phyloP scores from a whole-genome alignment of 345 rosid genomes.

The Sisymbrium altissimum region DNA sequence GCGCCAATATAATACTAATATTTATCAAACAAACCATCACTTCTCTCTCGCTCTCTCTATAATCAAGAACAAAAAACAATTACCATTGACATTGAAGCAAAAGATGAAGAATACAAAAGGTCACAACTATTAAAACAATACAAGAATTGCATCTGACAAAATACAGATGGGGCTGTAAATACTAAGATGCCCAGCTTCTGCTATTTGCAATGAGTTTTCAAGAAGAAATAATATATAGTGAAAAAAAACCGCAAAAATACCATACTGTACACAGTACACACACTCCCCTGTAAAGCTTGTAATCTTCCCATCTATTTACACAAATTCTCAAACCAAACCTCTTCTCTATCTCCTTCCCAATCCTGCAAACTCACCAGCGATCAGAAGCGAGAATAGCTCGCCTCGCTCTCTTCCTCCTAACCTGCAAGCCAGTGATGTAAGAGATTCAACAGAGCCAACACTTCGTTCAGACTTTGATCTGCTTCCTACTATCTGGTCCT shows the following conservation, averaged over 20 bases:
- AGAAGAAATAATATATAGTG: not conserved
- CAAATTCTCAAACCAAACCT: constrained; percentile 35
- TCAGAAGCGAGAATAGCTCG: constrained; percentile 3
- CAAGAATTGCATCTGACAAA: constrained; percentile 30
- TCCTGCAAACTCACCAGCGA: constrained; percentile 27
- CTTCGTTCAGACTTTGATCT: constrained; percentile 20
- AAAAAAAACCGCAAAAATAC: constrained; percentile 19
- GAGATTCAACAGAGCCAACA: constrained; percentile 17
- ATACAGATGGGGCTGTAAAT: constrained; percentile 31
- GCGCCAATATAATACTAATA: no score
- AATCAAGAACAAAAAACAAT: not conserved
- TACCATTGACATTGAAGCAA: constrained; percentile 16
- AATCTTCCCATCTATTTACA: constrained; percentile 33
- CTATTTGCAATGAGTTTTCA: constrained; percentile 32
- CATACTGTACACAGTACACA: constrained; percentile 35
- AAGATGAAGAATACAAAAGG: constrained; percentile 24
- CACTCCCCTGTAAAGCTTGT: constrained; percentile 30
- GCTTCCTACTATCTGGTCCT: constrained; percentile 28
- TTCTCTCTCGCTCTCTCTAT: not conserved
- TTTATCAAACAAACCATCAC: not conserved
- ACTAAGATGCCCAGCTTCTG: constrained; percentile 23
- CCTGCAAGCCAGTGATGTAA: constrained; percentile 22
- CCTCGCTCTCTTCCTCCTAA: constrained; percentile 11
- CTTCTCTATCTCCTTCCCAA: constrained; percentile 7
- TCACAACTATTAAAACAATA: constrained; percentile 27